Base-by-base conservation (phyloP, 2,329 filamentous ascomycete species). In the Epichloe bromicola region DNA sequence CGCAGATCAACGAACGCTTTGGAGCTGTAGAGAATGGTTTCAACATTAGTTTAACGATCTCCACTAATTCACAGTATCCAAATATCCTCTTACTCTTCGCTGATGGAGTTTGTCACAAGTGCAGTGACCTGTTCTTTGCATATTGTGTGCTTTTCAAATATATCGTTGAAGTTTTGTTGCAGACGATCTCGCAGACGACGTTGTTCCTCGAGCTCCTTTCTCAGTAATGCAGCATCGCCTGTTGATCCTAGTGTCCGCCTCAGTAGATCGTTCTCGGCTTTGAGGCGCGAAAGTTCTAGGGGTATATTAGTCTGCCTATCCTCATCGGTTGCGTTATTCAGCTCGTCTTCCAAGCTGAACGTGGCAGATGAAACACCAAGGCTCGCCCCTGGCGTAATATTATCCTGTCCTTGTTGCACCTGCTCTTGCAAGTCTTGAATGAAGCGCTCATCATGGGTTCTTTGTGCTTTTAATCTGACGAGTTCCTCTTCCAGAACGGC, bases 351-450 rank as follows among this genome's bases (percentile, higher is more conserved):
- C 8, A 84, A 73, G 53, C 67, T 78, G 40, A 74, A 67, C 40
- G 57, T 44, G 8, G 56, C 53, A 26, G 59, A 49, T 8, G 51
- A 50, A 30, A 44, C 53, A 6, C 56, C 56, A 20, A 58, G 36
- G 15, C 43, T 50, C 40, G 55, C 58, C 12, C 53, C 58, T 37
- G 61, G 58, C 30, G 58, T 30, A 15, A 53, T 51, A 33, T 48
- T 46, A 17, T 56, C 57, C 23, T 61, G 63, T n/a, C 61, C 64
- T 15, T 69, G 63, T 46, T 72, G 69, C 34, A 79, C 59, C 59
- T 80, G 77, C 58, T 83, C 79, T 59, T 83, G 76, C 17, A 83
- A 70, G 40, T 83, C 78, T 49, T 70, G 70, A 51, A 81, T 76
- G 48, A 75, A 73, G 48, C 69, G 71, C 59, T 81, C 78, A 58